Evolutionary conservation across 1,284 basidiomycete genomes (phyloP).

Genomic region (Ganoderma boninense): DNA sequence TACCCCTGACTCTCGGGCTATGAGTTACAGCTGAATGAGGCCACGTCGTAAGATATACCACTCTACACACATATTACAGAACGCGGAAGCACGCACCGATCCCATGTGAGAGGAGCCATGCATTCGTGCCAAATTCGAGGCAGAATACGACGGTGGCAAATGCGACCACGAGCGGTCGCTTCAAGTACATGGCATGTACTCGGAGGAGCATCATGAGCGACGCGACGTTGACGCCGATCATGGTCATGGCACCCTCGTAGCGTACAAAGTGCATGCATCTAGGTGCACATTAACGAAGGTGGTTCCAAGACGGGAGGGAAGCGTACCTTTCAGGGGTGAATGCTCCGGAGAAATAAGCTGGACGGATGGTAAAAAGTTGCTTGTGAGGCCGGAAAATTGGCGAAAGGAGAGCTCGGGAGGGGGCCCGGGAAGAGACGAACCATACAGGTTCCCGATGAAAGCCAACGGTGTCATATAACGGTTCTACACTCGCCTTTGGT

Average conservation of each 20-base stretch:
- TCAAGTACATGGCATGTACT: constrained; percentile 55
- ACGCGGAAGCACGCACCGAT: constrained; percentile 22
- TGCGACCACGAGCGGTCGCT: constrained; percentile 45
- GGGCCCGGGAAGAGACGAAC: constrained; percentile 37
- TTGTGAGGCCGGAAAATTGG: neutral
- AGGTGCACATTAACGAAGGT: neutral
- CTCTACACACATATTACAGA: neutral
- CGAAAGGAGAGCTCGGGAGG: neutral
- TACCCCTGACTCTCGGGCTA: constrained; percentile 23
- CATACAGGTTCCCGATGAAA: constrained; percentile 57
- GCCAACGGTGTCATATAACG: constrained; percentile 60
- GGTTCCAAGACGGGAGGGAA: neutral
- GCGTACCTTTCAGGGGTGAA: constrained; percentile 51
- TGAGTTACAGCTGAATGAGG: constrained; percentile 23
- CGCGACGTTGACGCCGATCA: constrained; percentile 56
- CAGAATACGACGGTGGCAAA: constrained; percentile 48
- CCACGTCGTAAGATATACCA: neutral
- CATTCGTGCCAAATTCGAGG: constrained; percentile 53
- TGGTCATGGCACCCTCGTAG: constrained; percentile 58
- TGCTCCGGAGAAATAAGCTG: constrained; percentile 53
- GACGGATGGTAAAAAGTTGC: neutral
- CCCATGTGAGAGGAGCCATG: constrained; percentile 52
- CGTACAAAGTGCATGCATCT: constrained; percentile 58
- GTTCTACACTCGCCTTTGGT: constrained; percentile 43
- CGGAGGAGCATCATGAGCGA: constrained; percentile 66